These are phyloP conservation scores for Yamadazyma insecticola DNA, from an alignment of 805 yeast species.

Conservation along the genomic window DNA sequence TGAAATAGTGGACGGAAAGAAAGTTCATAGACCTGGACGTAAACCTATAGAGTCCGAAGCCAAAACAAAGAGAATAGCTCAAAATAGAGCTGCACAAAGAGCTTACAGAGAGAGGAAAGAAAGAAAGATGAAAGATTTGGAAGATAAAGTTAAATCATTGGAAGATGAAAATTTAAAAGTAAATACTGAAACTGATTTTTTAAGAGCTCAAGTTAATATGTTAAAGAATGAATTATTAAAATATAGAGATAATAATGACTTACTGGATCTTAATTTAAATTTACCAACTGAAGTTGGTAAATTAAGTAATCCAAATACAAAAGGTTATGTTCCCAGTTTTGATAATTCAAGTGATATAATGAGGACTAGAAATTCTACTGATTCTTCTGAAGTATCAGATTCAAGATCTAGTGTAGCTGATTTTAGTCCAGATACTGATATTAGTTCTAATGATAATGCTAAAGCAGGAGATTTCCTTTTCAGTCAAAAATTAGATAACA, in stretches of 20 bases:
- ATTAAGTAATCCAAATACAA: conserved; percentile 5
- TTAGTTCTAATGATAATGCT: conserved; percentile 5
- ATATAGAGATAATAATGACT: conserved; percentile 42
- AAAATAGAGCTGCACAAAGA: conserved; percentile 97
- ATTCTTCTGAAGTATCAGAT: conserved; percentile 8
- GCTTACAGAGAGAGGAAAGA: conserved; percentile 96
- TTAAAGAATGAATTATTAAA: conserved; percentile 67
- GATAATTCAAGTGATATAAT: conserved; percentile 3
- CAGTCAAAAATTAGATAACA: conserved; percentile 1
- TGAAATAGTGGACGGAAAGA: conserved; percentile 29
- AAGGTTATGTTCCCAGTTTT: conserved; percentile 13
- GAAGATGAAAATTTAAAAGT: conserved; percentile 71
- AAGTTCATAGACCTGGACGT: conserved; percentile 65
- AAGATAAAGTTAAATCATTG: conserved; percentile 65
- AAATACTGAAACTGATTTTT: conserved; percentile 64
- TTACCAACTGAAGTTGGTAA: conserved; percentile 29
- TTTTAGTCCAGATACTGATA: conserved; percentile 13
- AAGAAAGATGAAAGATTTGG: conserved; percentile 77
- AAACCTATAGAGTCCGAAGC: conserved; percentile 78
- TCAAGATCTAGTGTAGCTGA: conserved; percentile 10
- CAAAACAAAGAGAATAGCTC: conserved; percentile 88
- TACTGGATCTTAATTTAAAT: conserved; percentile 20
- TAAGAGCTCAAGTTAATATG: conserved; percentile 71
- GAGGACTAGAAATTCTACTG: conserved; percentile 3
- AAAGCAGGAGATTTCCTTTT: conserved; percentile 9